Conservation (phyloP, 176 grass and related monocot species). For the Oryza brachyantha region DNA sequence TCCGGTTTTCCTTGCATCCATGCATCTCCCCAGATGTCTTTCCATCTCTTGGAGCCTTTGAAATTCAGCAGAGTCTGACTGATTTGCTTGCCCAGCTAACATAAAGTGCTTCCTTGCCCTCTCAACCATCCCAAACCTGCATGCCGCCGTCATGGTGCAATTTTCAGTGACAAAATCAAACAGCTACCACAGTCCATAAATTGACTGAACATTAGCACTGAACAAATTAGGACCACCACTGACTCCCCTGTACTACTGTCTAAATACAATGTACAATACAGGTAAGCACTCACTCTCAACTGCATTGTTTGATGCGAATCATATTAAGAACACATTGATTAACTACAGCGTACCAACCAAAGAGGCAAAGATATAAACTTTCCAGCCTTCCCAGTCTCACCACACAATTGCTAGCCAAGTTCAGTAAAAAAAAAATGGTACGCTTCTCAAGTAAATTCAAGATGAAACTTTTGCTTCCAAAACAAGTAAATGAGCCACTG, state of each 20-base stretch:
- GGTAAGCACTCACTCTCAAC: constrained; percentile 4
- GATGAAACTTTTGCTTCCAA: constrained; percentile 25
- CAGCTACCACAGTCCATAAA: background rate
- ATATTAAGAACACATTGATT: constrained; percentile 13
- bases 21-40: constrained; percentile 50
- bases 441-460: constrained; percentile 21
- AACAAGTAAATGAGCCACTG: constrained; percentile 3
- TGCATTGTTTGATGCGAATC: constrained; percentile 3
- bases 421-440: background rate
- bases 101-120: constrained; percentile 49
- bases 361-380: constrained; percentile 9
- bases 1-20: constrained; percentile 41
- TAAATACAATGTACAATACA: constrained; percentile 18
- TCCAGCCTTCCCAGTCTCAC: background rate
- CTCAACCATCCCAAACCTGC: constrained; percentile 59
- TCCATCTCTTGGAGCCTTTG: constrained; percentile 56
- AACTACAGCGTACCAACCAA: constrained; percentile 21
- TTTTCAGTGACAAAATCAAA: constrained; percentile 22
- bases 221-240: background rate
- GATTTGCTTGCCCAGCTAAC: constrained; percentile 23
- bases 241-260: background rate
- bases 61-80: constrained; percentile 36
- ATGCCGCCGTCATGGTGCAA: constrained; percentile 7
- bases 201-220: background rate
- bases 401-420: background rate